Evolutionary conservation across 805 yeast species (phyloP).

Genomic region (Teunomyces atbi): DNA sequence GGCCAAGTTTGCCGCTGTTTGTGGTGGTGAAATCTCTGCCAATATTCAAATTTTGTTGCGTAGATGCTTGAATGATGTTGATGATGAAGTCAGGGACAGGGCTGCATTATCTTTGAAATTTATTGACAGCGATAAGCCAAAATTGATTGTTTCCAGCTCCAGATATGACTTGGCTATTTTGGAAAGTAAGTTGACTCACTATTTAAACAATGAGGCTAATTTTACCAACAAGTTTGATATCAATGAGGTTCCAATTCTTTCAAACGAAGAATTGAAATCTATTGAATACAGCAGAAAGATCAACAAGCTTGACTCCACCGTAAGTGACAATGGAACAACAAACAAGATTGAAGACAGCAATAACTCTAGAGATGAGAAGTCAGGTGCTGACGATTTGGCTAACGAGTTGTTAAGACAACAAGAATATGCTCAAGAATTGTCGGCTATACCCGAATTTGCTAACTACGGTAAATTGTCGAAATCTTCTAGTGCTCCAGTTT

Average conservation of each 20-base stretch:
- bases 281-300: conserved; percentile 57
- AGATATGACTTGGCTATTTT: conserved; percentile 72
- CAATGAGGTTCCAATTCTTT: conserved; percentile 58
- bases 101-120: conserved; percentile 83
- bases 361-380: conserved; percentile 21
- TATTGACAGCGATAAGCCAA: conserved; percentile 37
- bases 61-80: conserved; percentile 83
- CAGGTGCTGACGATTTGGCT: conserved; percentile 17
- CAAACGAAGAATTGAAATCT: conserved; percentile 69
- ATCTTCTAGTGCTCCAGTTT: conserved; percentile 56
- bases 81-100: conserved; percentile 97
- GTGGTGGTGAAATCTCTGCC: conserved; percentile 62
- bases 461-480: conserved; percentile 74
- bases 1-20: conserved; percentile 82
- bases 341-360: conserved; percentile 17
- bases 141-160: conserved; percentile 63
- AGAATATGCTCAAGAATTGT: conserved; percentile 67
- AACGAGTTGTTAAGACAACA: conserved; percentile 48
- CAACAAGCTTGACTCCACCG: conserved; percentile 29
- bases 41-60: conserved; percentile 73
- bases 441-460: conserved; percentile 69
- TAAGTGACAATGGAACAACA: conserved; percentile 15
- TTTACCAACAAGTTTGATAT: conserved; percentile 68
- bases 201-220: conserved; percentile 56
- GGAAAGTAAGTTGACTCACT: conserved; percentile 72